A percentile compares a stretch with the other conserved stretches of the same genome.
phyloP scores from a whole-genome alignment of 148 eudicot genomes.

The Rhododendron williamsianum region DNA sequence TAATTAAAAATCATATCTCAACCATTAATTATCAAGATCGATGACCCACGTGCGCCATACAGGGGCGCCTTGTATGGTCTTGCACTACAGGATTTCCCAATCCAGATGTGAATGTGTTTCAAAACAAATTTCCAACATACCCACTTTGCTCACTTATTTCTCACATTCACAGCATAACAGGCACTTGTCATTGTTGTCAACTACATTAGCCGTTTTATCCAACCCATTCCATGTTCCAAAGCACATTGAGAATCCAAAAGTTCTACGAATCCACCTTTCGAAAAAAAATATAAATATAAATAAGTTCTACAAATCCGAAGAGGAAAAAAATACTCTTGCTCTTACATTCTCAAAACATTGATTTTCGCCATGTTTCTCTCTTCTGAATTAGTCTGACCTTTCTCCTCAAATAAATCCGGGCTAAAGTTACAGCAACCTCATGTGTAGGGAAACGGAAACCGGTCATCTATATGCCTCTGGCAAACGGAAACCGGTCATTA shows the following conservation, averaged over 20 bases:
- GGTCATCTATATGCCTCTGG: conserved; percentile 56
- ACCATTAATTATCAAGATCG: too few species aligned
- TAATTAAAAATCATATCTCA: too few species aligned
- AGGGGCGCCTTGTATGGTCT: too few species aligned
- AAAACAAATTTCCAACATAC: not conserved
- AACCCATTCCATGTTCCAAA: not conserved
- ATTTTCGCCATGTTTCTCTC: not conserved
- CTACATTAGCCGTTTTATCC: not conserved
- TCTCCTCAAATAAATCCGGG: not conserved
- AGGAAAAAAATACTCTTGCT: not conserved
- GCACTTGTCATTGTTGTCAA: not conserved
- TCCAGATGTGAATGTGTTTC: not conserved
- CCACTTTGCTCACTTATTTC: not conserved
- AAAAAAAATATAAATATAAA: too few species aligned
- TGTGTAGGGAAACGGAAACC: not conserved
- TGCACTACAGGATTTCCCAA: not conserved
- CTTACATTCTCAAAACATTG: not conserved
- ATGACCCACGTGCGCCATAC: too few species aligned
- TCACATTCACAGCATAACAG: not conserved
- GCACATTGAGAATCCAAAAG: conserved; percentile 2
- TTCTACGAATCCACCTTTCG: not conserved
- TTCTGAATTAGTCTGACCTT: not conserved
- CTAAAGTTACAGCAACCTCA: not conserved
- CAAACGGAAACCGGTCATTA: conserved; percentile 58
- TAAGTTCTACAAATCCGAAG: not conserved